A percentile compares a stretch with the other conserved stretches of the same genome.
These are phyloP conservation scores for Rhizophagus clarus DNA, from an alignment of 192 early-diverging fungal species.

Conservation along the genomic window DNA sequence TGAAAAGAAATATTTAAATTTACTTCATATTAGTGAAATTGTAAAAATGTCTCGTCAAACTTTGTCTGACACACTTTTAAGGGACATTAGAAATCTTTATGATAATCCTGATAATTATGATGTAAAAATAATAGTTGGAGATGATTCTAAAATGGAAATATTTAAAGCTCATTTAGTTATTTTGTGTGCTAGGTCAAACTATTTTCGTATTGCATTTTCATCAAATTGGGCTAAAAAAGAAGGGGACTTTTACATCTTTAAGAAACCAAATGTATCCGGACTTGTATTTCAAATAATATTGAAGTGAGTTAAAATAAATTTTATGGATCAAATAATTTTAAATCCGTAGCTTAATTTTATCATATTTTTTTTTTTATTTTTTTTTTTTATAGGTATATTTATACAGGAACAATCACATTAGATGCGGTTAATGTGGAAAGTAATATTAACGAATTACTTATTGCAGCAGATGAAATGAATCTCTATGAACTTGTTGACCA, in stretches of 20 bases:
- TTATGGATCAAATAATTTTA: background rate
- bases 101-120: background rate
- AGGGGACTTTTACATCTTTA: background rate
- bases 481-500: background rate
- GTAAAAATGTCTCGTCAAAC: background rate
- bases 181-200: conserved; percentile 7
- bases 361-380: background rate
- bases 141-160: background rate
- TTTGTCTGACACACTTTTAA: background rate
- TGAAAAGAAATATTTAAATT: no score
- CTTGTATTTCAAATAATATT: conserved; percentile 6
- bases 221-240: background rate
- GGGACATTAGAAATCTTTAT: background rate
- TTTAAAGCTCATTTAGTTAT: conserved; percentile 21
- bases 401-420: background rate
- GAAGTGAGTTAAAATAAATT: background rate
- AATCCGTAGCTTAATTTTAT: no score
- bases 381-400: background rate
- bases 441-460: background rate
- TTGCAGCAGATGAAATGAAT: conserved; percentile 9
- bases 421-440: background rate
- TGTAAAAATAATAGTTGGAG: background rate
- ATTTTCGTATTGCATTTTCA: conserved; percentile 6
- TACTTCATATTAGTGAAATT: no score
- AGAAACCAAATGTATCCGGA: conserved; percentile 4